Conservation (phyloP, 768 basidiomycete species). For the Multifurca ochricompacta region DNA sequence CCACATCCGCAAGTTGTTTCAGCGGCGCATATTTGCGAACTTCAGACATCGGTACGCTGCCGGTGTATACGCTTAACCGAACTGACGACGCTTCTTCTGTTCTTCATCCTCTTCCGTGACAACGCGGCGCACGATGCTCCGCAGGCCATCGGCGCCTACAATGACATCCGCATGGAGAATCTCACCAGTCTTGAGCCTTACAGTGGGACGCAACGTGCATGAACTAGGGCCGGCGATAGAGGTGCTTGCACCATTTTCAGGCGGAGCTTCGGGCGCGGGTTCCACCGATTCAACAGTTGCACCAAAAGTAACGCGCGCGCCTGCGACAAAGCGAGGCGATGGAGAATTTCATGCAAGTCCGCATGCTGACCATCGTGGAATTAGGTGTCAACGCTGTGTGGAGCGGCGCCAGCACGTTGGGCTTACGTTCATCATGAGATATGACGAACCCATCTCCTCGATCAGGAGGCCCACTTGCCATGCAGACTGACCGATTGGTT, state of each 20-base stretch:
- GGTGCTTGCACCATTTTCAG: background rate
- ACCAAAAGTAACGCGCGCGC: constrained; percentile 14
- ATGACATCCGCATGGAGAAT: constrained; percentile 25
- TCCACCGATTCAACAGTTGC: constrained; percentile 13
- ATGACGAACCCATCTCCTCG: constrained; percentile 18
- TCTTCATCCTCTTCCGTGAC: constrained; percentile 30
- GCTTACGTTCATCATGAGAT: constrained; percentile 19
- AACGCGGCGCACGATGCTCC: constrained; percentile 20
- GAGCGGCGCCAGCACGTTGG: background rate
- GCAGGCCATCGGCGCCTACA: constrained; percentile 25
- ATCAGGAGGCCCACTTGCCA: constrained; percentile 16
- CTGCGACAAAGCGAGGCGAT: constrained; percentile 17
- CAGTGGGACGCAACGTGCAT: constrained; percentile 12
- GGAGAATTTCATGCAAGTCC: constrained; percentile 15
- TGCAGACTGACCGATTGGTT: constrained; percentile 5
- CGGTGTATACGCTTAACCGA: constrained; percentile 23
- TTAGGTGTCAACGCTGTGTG: constrained; percentile 2
- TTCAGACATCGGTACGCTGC: constrained; percentile 13
- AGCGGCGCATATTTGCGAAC: constrained; percentile 8
- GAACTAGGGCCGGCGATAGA: constrained; percentile 5
- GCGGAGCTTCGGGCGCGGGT: constrained; percentile 1
- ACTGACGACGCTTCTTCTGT: constrained; percentile 14
- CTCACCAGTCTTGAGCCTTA: constrained; percentile 23
- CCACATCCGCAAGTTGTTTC: constrained; percentile 15
- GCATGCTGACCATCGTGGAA: constrained; percentile 13